These are phyloP conservation scores for Penicillium sp. DNA, from an alignment of 2,329 filamentous ascomycete genomes.

Conservation along the genomic window DNA sequence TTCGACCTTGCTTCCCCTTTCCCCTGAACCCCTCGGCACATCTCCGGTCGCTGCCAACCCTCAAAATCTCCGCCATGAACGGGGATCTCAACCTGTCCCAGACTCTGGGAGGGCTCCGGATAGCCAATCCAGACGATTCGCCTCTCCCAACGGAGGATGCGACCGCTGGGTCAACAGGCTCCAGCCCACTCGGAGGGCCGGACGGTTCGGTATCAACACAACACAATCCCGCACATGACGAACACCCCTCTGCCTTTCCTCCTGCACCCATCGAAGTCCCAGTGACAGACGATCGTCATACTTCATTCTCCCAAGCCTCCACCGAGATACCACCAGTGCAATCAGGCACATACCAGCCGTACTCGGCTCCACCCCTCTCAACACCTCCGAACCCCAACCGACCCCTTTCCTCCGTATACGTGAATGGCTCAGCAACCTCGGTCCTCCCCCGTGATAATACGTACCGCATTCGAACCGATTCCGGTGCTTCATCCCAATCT, in stretches of 20 bases:
- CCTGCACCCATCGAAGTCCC: constrained; percentile 18
- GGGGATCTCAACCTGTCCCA: constrained; percentile 86
- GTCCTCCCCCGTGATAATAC: constrained; percentile 36
- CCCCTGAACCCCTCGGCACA: constrained; percentile 1
- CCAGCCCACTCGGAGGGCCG: constrained; percentile 17
- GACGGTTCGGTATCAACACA: constrained; percentile 21
- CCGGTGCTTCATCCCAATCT: constrained; percentile 50
- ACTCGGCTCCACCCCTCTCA: constrained; percentile 36
- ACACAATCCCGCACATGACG: constrained; percentile 16
- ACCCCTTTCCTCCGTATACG: constrained; percentile 43
- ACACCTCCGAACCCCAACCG: constrained; percentile 33
- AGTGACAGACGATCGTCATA: constrained; percentile 35
- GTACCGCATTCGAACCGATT: constrained; percentile 52
- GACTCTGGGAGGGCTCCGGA: constrained; percentile 85
- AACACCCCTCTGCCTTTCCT: constrained; percentile 16
- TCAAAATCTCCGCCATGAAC: constrained; percentile 56
- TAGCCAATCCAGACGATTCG: constrained; percentile 86
- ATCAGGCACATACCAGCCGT: constrained; percentile 39
- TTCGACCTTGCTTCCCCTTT: constrained; percentile 5
- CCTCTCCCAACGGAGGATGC: constrained; percentile 35
- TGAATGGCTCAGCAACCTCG: constrained; percentile 36
- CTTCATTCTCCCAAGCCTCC: constrained; percentile 34
- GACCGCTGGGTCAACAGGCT: constrained; percentile 20
- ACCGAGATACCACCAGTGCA: constrained; percentile 35
- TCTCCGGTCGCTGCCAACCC: neutral